Base-by-base conservation (phyloP, 371 early-diverging fungal species). In the Lichtheimia ramosa region DNA sequence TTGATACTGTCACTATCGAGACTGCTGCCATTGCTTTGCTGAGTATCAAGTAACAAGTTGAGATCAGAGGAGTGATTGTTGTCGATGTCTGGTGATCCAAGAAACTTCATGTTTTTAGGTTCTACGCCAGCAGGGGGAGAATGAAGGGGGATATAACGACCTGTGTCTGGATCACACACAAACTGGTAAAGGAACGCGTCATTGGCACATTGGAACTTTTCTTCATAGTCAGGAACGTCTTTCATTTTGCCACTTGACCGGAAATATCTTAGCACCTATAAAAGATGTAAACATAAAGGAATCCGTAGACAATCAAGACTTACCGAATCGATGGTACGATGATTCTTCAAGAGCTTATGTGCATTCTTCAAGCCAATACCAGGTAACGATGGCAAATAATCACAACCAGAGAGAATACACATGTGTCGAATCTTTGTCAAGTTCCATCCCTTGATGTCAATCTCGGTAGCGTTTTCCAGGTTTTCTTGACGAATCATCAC, bases 371-470 rank as follows among this genome's bases (percentile, higher is more conserved):
- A 65, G 0, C 99, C 99, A 46, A 99, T 84, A 3, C 96, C 93
- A 4, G 85, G 88, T 5, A 95, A 80, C 0, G 90, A 90, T 0
- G 88, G 83, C 16, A 96, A 70, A 64, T 99, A 99, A 66, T 99
- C 99, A 72, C 99, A 99, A 10, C 99, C 99, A 3, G 95, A 88
- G 20, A 99, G 65, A 41, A 98, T 96, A 61, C 96, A 94, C 89
- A 97, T 92, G 15, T 95, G 90, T 8, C 95, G 85, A 54, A 99
- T 88, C 61, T 84, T 72, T 6, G 66, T 74, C 25, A 68, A 56
- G 16, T 70, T 73, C 90, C 89, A 93, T 3, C 77, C 73, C 13
- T 63, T 54, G 21, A 92, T 66, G 27, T 81, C 74, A 8, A 88
- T 68, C 21, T 64, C 59, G 20, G 56, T 60, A 13, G 58, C 54